Evolutionary conservation across 129 eudicot species (phyloP).

Genomic region (Sambucus nigra): DNA sequence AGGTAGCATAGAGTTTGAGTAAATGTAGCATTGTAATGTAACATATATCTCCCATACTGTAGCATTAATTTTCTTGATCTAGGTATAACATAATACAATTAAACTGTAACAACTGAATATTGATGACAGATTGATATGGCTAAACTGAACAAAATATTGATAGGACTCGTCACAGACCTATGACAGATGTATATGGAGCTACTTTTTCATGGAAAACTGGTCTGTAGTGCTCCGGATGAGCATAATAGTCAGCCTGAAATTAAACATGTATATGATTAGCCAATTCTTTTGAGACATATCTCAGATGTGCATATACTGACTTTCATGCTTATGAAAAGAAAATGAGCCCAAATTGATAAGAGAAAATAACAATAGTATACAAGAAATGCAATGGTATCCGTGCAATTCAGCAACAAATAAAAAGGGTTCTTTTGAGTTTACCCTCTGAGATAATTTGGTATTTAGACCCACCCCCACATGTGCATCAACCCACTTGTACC

Average conservation of each 20-base stretch:
- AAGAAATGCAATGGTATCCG: slow-evolving; percentile 1
- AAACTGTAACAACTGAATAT: neutral
- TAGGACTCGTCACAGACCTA: slow-evolving; percentile 43
- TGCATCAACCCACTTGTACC: no score
- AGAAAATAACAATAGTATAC: neutral
- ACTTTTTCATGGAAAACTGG: slow-evolving; percentile 82
- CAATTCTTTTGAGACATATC: neutral
- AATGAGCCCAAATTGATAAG: neutral
- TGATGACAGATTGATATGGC: neutral
- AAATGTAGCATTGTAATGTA: no score
- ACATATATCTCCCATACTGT: neutral
- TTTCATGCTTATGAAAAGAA: neutral
- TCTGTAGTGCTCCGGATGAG: slow-evolving; percentile 88
- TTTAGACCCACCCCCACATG: no score
- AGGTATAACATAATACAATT: neutral
- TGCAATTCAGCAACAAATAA: no score
- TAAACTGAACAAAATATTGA: neutral
- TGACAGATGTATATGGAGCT: slow-evolving; percentile 91
- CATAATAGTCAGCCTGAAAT: slow-evolving; percentile 80
- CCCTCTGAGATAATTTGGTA: no score
- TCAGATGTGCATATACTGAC: neutral
- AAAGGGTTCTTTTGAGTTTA: no score
- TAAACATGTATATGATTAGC: neutral
- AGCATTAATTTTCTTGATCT: neutral
- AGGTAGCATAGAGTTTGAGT: no score